Percentiles rank a stretch among this genome's conserved stretches.
phyloP scores from a whole-genome alignment of 306 rosid species.

The Cicer bijugum region DNA sequence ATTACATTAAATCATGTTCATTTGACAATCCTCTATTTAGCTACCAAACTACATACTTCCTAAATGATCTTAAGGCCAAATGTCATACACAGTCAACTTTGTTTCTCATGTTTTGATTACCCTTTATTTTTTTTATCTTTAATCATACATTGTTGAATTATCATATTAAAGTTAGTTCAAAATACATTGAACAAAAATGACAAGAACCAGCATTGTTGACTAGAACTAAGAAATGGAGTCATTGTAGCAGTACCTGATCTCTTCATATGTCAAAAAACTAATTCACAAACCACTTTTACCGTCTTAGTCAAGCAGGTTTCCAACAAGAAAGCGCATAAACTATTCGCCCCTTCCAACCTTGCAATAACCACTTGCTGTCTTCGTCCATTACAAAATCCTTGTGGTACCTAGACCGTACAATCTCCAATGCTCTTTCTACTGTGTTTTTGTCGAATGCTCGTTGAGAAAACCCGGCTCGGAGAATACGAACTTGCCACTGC shows the following conservation, averaged over 20 bases:
- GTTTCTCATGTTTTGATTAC: slow-evolving; percentile 16
- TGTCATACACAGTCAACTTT: neutral
- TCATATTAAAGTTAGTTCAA: slow-evolving; percentile 17
- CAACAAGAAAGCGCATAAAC: slow-evolving; percentile 78
- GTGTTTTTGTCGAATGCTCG: slow-evolving; percentile 48
- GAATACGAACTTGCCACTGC: slow-evolving; percentile 89
- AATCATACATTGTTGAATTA: slow-evolving; percentile 4
- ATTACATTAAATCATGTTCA: slow-evolving; percentile 41
- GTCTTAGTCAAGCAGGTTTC: slow-evolving; percentile 61
- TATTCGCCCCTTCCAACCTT: slow-evolving; percentile 98
- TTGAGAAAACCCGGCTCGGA: slow-evolving; percentile 82
- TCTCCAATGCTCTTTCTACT: slow-evolving; percentile 57
- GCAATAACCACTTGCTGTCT: slow-evolving; percentile 82
- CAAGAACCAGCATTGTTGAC: slow-evolving; percentile 18
- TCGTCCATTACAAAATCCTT: slow-evolving; percentile 86
- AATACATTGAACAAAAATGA: slow-evolving; percentile 14
- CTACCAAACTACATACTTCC: slow-evolving; percentile 10
- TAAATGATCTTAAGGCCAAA: neutral
- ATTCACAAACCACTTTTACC: slow-evolving; percentile 29
- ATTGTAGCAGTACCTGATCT: slow-evolving; percentile 45
- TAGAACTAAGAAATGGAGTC: slow-evolving; percentile 30
- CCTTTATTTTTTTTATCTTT: slow-evolving; percentile 18
- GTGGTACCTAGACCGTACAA: slow-evolving; percentile 69
- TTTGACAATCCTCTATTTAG: slow-evolving; percentile 19
- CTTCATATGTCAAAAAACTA: slow-evolving; percentile 22